phyloP scores from a whole-genome alignment of 805 yeast species.

The Kuraishia capsulata region DNA sequence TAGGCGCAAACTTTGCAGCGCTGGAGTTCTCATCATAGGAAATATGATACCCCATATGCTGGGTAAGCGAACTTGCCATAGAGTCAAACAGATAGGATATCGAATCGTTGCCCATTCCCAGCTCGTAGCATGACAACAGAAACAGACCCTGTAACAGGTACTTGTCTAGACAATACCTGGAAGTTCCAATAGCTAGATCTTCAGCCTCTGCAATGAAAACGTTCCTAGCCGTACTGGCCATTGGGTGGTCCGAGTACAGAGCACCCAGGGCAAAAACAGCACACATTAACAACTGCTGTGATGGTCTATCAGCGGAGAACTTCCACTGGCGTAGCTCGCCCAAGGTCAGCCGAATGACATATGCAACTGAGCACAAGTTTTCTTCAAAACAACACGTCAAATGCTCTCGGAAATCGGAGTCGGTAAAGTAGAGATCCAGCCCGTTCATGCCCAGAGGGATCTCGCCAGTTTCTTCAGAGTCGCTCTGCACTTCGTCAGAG shows the following conservation, averaged over 20 bases:
- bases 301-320: slow-evolving; percentile 11
- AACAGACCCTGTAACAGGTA: slow-evolving; percentile 15
- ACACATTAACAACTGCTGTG: slow-evolving; percentile 16
- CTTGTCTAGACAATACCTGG: slow-evolving; percentile 13
- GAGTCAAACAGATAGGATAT: slow-evolving; percentile 20
- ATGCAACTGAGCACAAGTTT: slow-evolving; percentile 7
- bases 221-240: slow-evolving; percentile 5
- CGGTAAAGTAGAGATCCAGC: slow-evolving; percentile 9
- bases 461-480: not conserved
- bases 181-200: slow-evolving; percentile 13
- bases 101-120: slow-evolving; percentile 20
- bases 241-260: slow-evolving; percentile 11
- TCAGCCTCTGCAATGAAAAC: slow-evolving; percentile 17
- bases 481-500: slow-evolving; percentile 1
- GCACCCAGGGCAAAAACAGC: slow-evolving; percentile 17
- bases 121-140: slow-evolving; percentile 20
- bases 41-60: slow-evolving; percentile 24
- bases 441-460: slow-evolving; percentile 6
- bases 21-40: slow-evolving; percentile 12
- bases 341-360: slow-evolving; percentile 9
- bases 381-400: slow-evolving; percentile 8
- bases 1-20: slow-evolving; percentile 14
- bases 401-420: slow-evolving; percentile 7
- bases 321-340: slow-evolving; percentile 8
- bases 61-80: slow-evolving; percentile 22